These are phyloP conservation scores for Mycena filopes DNA, from an alignment of 768 basidiomycete genomes.

Conservation along the genomic window DNA sequence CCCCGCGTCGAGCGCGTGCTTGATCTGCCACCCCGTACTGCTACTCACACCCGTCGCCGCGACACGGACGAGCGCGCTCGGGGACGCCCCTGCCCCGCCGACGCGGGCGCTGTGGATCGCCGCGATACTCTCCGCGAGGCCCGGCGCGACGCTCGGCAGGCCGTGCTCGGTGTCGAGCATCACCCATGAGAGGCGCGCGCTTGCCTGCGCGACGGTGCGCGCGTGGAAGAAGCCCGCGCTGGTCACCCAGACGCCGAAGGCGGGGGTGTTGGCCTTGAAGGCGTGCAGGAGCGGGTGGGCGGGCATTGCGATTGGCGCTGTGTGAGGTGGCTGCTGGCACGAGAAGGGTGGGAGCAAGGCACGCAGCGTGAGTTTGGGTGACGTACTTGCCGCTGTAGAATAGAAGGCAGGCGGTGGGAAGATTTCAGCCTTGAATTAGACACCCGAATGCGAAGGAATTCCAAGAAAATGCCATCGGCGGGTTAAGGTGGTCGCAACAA, in stretches of 20 bases:
- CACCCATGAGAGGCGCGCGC: conserved; percentile 69
- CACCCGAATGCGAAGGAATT: no score
- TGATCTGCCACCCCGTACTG: conserved; percentile 77
- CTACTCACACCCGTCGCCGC: conserved; percentile 69
- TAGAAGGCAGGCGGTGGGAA: no score
- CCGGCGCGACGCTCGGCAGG: conserved; percentile 62
- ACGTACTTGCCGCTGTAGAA: no score
- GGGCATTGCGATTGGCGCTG: conserved; percentile 47
- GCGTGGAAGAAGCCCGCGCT: conserved; percentile 68
- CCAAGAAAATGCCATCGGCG: no score
- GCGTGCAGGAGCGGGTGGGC: conserved; percentile 63
- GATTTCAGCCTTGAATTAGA: no score
- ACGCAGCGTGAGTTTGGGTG: neutral
- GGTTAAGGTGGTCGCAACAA: no score
- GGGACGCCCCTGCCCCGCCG: no score
- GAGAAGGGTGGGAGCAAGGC: neutral
- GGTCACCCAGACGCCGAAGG: conserved; percentile 76
- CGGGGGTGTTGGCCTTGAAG: conserved; percentile 65
- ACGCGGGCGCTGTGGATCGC: conserved; percentile 61
- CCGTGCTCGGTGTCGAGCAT: conserved; percentile 79
- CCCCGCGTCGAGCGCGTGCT: conserved; percentile 75
- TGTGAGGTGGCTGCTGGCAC: neutral
- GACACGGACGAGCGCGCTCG: conserved; percentile 68
- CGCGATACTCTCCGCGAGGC: conserved; percentile 64
- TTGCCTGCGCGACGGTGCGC: conserved; percentile 66